Evolutionary conservation across 495 filamentous ascomycete species (phyloP).

Genomic region (Aspergillus incahuasiensis): DNA sequence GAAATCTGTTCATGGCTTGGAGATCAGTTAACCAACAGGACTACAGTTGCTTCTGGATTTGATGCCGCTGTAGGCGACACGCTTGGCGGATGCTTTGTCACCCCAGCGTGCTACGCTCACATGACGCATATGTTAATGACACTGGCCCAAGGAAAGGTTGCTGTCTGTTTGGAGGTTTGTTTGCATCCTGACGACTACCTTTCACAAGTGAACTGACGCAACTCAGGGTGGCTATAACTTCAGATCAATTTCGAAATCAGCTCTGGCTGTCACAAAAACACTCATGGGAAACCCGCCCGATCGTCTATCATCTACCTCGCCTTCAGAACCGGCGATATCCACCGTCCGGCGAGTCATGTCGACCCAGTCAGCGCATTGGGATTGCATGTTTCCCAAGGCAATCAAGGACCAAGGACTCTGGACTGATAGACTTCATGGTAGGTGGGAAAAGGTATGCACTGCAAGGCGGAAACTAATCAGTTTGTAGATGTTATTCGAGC

Average conservation of each 20-base stretch:
- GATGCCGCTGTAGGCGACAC: conserved; percentile 92
- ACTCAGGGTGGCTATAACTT: conserved; percentile 86
- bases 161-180: conserved; percentile 75
- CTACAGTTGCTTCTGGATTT: conserved; percentile 81
- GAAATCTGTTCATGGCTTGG: not conserved
- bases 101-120: conserved; percentile 87
- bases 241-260: conserved; percentile 83
- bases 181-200: not conserved
- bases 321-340: conserved; percentile 42
- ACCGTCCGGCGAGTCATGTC: conserved; percentile 51
- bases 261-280: conserved; percentile 83
- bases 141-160: conserved; percentile 84
- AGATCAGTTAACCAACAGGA: conserved; percentile 8
- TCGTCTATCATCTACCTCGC: conserved; percentile 48
- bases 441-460: conserved; percentile 4
- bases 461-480: conserved; percentile 4
- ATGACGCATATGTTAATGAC: conserved; percentile 99
- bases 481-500: conserved; percentile 62
- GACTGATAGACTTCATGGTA: conserved; percentile 53
- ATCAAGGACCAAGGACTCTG: conserved; percentile 26
- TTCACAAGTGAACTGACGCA: not conserved
- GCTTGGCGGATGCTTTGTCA: conserved; percentile 86
- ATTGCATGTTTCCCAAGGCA: conserved; percentile 51
- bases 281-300: conserved; percentile 94
- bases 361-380: conserved; percentile 56